These are phyloP conservation scores for Lactifluus rugatus DNA, from an alignment of 768 basidiomycete species.

Conservation along the genomic window DNA sequence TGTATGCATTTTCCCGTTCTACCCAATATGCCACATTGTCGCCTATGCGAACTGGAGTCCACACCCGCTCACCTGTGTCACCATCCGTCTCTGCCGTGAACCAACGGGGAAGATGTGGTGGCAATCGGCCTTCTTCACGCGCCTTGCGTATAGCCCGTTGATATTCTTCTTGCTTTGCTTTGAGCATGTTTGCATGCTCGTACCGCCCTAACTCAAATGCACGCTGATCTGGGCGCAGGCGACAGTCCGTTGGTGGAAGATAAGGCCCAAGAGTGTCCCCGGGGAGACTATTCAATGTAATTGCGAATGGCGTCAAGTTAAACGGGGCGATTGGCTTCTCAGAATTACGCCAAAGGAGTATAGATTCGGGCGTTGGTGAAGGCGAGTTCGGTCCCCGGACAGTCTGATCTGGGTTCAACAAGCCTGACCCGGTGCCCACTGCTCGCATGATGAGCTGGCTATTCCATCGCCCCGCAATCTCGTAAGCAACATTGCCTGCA, in stretches of 20 bases:
- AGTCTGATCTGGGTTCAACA: conserved; percentile 62
- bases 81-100: conserved; percentile 73
- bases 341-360: conserved; percentile 90
- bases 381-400: conserved; percentile 39
- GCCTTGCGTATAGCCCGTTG: conserved; percentile 62
- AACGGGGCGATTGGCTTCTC: conserved; percentile 77
- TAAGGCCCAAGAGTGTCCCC: conserved; percentile 55
- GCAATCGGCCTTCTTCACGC: conserved; percentile 62
- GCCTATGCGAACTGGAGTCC: conserved; percentile 53
- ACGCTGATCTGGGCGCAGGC: conserved; percentile 85
- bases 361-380: conserved; percentile 53
- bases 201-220: conserved; percentile 89
- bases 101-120: conserved; percentile 80
- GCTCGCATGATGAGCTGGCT: conserved; percentile 84
- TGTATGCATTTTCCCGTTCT: conserved; percentile 61
- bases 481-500: conserved; percentile 58
- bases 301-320: conserved; percentile 90
- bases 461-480: conserved; percentile 94
- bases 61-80: conserved; percentile 85
- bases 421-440: conserved; percentile 45
- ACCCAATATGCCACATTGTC: conserved; percentile 72
- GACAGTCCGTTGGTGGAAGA: conserved; percentile 84
- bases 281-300: conserved; percentile 86
- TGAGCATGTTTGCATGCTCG: conserved; percentile 73
- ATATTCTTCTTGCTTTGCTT: conserved; percentile 71